Evolutionary conservation across 495 filamentous ascomycete genomes (phyloP), one percentile per base, ranked within the genome.

Genomic region (Neurospora sp.): DNA sequence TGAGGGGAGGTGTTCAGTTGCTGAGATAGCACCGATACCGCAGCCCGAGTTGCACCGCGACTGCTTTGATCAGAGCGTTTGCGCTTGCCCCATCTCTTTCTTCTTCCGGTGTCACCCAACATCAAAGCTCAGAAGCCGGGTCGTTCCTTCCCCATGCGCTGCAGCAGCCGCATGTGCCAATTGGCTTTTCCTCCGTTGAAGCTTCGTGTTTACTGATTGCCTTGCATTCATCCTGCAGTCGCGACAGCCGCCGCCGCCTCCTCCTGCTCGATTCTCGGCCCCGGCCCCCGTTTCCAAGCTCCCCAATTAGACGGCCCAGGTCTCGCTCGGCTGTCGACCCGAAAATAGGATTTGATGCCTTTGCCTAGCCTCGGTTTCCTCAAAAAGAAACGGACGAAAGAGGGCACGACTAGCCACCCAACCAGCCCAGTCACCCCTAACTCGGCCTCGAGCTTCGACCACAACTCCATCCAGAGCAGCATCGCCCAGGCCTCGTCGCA

Each of bases 301-400:
- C 73, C 73, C 76, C 76, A 75, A 76, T 78, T 65, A 70, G 76
- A 77, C 73, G 68, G 71, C 70, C 53, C 59, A 41, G 40, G 73
- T 44, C 70, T 35, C 38, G 73, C 73, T 74, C 72, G 71, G 68
- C 72, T 70, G 73, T 78, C 76, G 53, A 65, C 73, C 72, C 11
- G 70, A 39, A 48, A 39, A 75, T 70, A 72, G 22, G 69, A 48
- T 74, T 81, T 80, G 80, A 94, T 94, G 91, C 91, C 53, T 65
- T 31, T 65, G 53, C 53, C 90, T 85, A 87, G 82, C 77, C 86
- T 93, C 83, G 92, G 93, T 75, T 91, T 97, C 78, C 88, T 99
- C 79, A 99, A 98, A 88, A 98, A 97, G 90, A 94, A 96, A 87
- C 90, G 93, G 88, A 96, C 95, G 84, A 97, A 93, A 90, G 81